A percentile compares a stretch with the other conserved stretches of the same genome.
Evolutionary conservation across 164 flowering plant species (phyloP).

Genomic region (Umbilicus rupestris): DNA sequence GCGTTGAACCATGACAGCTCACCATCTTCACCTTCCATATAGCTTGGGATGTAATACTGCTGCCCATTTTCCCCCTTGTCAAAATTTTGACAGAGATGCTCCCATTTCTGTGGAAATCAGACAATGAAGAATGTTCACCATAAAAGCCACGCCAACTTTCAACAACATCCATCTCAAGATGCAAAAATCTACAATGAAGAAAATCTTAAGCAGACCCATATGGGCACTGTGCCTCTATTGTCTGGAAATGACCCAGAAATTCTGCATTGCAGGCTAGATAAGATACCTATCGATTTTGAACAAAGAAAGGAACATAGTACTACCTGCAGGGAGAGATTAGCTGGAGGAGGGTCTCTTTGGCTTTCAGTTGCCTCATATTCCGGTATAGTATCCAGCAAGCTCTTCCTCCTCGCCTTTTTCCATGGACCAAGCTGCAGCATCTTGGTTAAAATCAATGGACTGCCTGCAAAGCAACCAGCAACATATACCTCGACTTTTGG

Average conservation of each 20-base stretch:
- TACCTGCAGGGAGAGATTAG: slow-evolving; percentile 58
- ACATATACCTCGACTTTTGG: slow-evolving; percentile 66
- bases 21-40: slow-evolving; percentile 43
- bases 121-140: neutral
- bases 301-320: neutral
- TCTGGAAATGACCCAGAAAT: neutral
- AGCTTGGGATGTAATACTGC: slow-evolving; percentile 17
- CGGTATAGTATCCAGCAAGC: slow-evolving; percentile 58
- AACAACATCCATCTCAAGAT: neutral
- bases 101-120: slow-evolving; percentile 23
- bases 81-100: slow-evolving; percentile 21
- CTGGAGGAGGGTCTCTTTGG: slow-evolving; percentile 22
- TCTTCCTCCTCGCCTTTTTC: slow-evolving; percentile 49
- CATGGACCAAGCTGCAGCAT: slow-evolving; percentile 42
- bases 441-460: slow-evolving; percentile 65
- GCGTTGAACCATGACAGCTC: slow-evolving; percentile 54
- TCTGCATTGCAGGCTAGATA: neutral
- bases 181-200: neutral
- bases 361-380: slow-evolving; percentile 48
- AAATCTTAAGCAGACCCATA: too few species aligned
- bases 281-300: neutral
- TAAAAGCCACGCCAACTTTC: neutral
- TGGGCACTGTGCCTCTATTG: neutral
- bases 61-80: slow-evolving; percentile 19
- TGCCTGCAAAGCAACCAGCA: slow-evolving; percentile 62